These are phyloP conservation scores for Pseudogymnoascus sp. DNA, from an alignment of 2,329 filamentous ascomycete genomes.

Conservation along the genomic window DNA sequence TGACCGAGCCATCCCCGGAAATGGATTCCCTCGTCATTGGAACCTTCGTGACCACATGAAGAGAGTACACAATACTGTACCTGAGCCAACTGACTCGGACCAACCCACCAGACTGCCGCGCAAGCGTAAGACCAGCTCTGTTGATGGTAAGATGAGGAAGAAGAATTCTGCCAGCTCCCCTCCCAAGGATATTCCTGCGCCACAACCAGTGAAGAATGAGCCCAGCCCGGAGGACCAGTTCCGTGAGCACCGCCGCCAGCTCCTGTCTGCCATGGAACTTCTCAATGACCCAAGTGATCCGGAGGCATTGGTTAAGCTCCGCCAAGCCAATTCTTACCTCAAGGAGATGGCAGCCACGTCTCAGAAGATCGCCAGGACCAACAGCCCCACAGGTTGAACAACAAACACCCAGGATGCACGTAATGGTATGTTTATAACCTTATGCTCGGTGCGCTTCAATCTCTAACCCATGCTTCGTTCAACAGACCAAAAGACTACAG, in stretches of 20 bases:
- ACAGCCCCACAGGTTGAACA: slow-evolving; percentile 5
- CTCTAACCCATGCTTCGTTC: slow-evolving; percentile 8
- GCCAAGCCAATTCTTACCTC: neutral
- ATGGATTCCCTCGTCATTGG: slow-evolving; percentile 91
- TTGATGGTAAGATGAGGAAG: slow-evolving; percentile 10
- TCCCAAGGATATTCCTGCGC: neutral
- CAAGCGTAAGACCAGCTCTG: slow-evolving; percentile 10
- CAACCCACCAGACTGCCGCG: neutral
- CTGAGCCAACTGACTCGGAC: slow-evolving; percentile 17
- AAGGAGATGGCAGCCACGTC: slow-evolving; percentile 4
- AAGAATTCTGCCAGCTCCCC: slow-evolving; percentile 6
- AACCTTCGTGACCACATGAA: slow-evolving; percentile 97
- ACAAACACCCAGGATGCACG: neutral
- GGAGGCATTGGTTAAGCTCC: neutral
- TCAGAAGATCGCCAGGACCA: neutral
- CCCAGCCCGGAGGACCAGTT: slow-evolving; percentile 2
- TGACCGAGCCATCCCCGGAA: slow-evolving; percentile 71
- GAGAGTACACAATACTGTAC: slow-evolving; percentile 66
- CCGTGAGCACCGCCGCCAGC: neutral
- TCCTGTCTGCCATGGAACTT: neutral
- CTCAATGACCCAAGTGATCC: slow-evolving; percentile 9
- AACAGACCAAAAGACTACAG: slow-evolving; percentile 4
- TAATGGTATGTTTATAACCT: slow-evolving; percentile 2
- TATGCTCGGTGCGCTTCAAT: neutral
- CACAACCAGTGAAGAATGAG: slow-evolving; percentile 2